Base-by-base conservation (phyloP, 208 protist genomes). In the Acanthamoeba lugdunensis region DNA sequence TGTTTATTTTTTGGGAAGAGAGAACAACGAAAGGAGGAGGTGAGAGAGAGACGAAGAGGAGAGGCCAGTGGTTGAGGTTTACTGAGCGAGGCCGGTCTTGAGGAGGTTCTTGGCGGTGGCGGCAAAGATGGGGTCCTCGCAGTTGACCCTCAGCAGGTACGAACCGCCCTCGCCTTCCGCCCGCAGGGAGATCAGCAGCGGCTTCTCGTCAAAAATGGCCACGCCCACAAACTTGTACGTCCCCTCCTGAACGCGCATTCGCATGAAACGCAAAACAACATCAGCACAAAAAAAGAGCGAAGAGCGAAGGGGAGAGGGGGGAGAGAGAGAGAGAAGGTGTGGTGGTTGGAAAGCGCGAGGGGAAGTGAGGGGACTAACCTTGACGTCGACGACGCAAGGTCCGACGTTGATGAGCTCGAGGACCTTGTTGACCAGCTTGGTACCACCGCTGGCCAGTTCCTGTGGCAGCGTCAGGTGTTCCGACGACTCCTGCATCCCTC, bases 401-500 rank as follows among this genome's bases (percentile, higher is more conserved):
- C 77, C 77, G 77, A 85, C 50, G 25, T 61, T 58, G 41, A 85
- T 28, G 48, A 50, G 50, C n/a, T 85, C 77, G n/a, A 61, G 50
- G 11, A 85, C 77, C 33, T 37, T n/a, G 48, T 23, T 37, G 37
- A 85, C 48, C 11, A 85, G 77, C 33, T 28, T n/a, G n/a, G 6
- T 52, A 7, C 77, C 77, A 23, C 37, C 69, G 69, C 69, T 30
- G 69, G n/a, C 37, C 41, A 85, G 77, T 13, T 58, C 50, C 13
- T 41, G n/a, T 16, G 77, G 48, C 50, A 85, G 77, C 77, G 41
- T 50, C 48, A 85, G 11, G n/a, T 58, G 41, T 9, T 85, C 77
- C n/a, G 77, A 85, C 23, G 77, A 50, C 30, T 85, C 77, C 25
- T 85, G 77, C 77, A 85, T 85, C 6, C 77, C 77, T 41, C 77